These are phyloP conservation scores for Simmondsia chinensis DNA, from an alignment of 148 eudicot genomes.

Conservation along the genomic window DNA sequence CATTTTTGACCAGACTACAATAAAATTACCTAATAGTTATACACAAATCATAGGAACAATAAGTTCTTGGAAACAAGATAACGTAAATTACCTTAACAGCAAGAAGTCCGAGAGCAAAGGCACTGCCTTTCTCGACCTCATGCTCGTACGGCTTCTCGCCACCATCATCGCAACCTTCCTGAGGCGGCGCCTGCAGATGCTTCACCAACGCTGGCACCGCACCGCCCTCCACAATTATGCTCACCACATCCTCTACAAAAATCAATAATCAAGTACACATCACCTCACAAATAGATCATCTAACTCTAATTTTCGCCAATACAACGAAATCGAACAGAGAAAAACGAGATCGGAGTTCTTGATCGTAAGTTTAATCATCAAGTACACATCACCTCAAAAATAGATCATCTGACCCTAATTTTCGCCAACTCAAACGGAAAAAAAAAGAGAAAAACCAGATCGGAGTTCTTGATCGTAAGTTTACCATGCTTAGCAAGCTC, in stretches of 20 bases:
- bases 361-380: background rate
- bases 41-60: background rate
- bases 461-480: no score
- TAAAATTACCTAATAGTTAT: background rate
- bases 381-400: background rate
- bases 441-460: no score
- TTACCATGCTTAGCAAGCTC: conserved; percentile 82
- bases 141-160: conserved; percentile 50
- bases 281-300: background rate
- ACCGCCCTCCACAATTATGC: conserved; percentile 57
- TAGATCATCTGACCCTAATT: background rate
- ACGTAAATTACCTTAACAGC: conserved; percentile 59
- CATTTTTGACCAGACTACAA: no score
- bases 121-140: conserved; percentile 96
- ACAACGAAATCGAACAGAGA: no score
- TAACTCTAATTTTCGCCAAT: no score
- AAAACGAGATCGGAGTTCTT: no score
- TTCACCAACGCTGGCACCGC: conserved; percentile 54
- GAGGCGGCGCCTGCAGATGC: conserved; percentile 57
- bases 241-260: conserved; percentile 58
- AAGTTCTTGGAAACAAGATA: background rate
- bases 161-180: conserved; percentile 18
- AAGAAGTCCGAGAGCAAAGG: conserved; percentile 84
- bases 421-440: no score
- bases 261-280: conserved; percentile 6